Base-by-base conservation (phyloP, 164 flowering plant species). In the Tetracentron sinense region DNA sequence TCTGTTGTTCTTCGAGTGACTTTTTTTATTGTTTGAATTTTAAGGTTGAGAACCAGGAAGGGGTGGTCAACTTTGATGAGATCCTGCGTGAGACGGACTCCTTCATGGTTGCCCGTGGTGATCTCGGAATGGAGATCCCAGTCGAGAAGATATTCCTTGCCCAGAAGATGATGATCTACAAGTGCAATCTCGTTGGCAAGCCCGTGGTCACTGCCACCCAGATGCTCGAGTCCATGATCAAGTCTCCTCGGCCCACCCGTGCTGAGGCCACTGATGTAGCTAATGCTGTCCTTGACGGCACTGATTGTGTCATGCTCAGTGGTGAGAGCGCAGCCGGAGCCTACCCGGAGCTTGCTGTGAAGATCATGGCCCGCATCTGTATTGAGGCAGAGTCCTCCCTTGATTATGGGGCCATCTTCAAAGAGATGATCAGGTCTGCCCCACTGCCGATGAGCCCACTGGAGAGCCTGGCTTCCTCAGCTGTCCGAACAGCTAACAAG, bases 241-340 rank as follows among this genome's bases (percentile, higher is more conserved):
- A 89, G 69, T 89, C 92, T 23, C 92, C 96, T 0, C 70, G 96
- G 21, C 96, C 96, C 29, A 89, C 92, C 20, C 87, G 92, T 59
- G 96, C 92, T 12, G 96, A 89, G 72, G 96, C 96, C 19, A 87
- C 92, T 16, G 96, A 89, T 69, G 96, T 89, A 8, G 96, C 96
- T 20, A 89, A 87, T 67, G 96, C 96, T 47, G 92, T 89, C 21
- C 89, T 89, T 31, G 92, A 87, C 69, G 96, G 96, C 47, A 87
- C 89, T 14, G 96, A 89, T 42, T 89, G 92, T 68, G 96, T 89
- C 62, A 89, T 89, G 96, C 90, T 89, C 12, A 89, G 96, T 68
- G 96, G 96, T 56, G 96, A 89, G 81, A 89, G 90, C 68, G 96
- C 96, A 16, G 96, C 96, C 56, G 96, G 96, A 63, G 84, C 85